Conservation (phyloP, 2,329 filamentous ascomycete species). For the Fusarium abutilonis region DNA sequence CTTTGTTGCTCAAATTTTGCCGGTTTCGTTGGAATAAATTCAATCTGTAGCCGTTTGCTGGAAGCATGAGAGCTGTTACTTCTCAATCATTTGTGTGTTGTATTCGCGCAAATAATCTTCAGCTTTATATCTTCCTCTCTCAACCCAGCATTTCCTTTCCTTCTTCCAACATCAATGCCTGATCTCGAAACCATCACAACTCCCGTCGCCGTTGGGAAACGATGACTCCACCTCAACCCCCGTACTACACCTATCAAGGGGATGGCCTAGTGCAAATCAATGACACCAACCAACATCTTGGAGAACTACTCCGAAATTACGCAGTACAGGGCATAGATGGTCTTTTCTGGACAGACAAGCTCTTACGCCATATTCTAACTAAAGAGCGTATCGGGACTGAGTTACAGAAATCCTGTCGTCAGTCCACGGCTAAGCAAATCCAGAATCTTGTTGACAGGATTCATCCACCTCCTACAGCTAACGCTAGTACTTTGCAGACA, state of each 20-base stretch:
- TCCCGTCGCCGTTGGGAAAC: neutral
- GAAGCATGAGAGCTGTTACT: too few species aligned
- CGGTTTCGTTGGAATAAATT: too few species aligned
- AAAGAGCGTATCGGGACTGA: neutral
- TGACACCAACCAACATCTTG: neutral
- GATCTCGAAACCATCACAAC: too few species aligned
- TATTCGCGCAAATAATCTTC: too few species aligned
- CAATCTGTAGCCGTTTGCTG: too few species aligned
- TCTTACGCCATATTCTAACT: constrained; percentile 2
- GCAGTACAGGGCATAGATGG: neutral
- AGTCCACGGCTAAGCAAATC: neutral
- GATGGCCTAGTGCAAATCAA: neutral
- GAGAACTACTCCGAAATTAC: neutral
- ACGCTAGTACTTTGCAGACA: neutral
- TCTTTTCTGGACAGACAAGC: constrained; percentile 1
- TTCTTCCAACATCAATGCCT: too few species aligned
- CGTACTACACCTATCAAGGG: neutral
- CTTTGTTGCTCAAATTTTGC: too few species aligned
- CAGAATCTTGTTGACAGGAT: neutral
- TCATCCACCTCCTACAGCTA: neutral
- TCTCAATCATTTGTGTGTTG: too few species aligned
- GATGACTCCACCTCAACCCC: neutral
- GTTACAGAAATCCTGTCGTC: neutral
- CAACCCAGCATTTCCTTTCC: too few species aligned
- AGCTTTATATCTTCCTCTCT: too few species aligned